Evolutionary conservation across 495 filamentous ascomycete genomes (phyloP), one percentile per base, ranked within the genome.

Genomic region (Copromyces sp.): DNA sequence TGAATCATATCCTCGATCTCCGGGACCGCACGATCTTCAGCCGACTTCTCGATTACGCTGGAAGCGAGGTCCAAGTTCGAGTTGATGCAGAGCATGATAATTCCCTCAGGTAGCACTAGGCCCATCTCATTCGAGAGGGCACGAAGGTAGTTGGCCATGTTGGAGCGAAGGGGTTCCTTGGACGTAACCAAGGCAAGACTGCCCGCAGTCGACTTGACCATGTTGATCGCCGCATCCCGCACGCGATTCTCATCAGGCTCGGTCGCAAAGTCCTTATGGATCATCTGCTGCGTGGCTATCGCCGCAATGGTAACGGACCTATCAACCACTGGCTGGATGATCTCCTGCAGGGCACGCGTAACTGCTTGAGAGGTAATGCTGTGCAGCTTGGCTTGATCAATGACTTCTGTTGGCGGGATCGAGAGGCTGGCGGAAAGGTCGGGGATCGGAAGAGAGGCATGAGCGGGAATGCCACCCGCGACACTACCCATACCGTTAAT

Each of bases 131-230:
- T 83, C 11, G 93, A 90, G 77, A 94, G 86, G 32, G 84, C 81
- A n/a, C 96, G 91, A 75, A 99, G 92, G 78, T 98, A 96, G 81
- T 98, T 98, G 41, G 89, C 92, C 84, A 98, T 98, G 83, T 95
- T 98, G 81, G 94, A 93, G 72, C 94, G 89, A 24, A 99, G 84
- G 38, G 95, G 95, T 78, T 99, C 96, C 81, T 98, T 98, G 77
- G 94, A 98, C 7, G 95, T 98, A n/a, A 98, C 95, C 17, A 97
- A 87, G 16, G 95, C 95, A 69, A 99, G 87, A 75, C 93, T 95
- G 16, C 95, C 95, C 45, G 96, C 93, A 41, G 97, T 92, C 71
- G 93, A 90, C 78, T 95, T 91, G 17, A 97, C 95, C 87, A 97
- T 94, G 69, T 91, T 95, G 72, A 95, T 90, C 9, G 96, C 94